Conservation (phyloP, 2,329 filamentous ascomycete genomes). For the Fusarium globosum region DNA sequence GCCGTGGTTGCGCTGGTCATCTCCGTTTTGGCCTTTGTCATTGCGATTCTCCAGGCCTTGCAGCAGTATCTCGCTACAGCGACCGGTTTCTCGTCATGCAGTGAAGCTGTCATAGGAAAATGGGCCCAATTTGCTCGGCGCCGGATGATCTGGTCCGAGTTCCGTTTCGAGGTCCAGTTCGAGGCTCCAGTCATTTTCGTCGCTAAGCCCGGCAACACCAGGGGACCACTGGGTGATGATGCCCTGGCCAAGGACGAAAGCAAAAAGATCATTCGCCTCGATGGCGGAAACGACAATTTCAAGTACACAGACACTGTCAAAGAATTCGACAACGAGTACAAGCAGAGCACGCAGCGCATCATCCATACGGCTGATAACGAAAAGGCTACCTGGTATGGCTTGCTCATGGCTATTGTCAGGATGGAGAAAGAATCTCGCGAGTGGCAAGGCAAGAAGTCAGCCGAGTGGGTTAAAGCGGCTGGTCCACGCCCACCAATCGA, state of each 20-base stretch:
- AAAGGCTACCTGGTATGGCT: constrained; percentile 36
- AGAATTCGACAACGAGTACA: constrained; percentile 32
- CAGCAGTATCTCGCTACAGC: constrained; percentile 58
- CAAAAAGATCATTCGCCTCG: constrained; percentile 32
- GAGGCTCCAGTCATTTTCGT: constrained; percentile 58
- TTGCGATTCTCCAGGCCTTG: constrained; percentile 53
- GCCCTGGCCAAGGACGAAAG: constrained; percentile 15
- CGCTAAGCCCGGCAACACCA: constrained; percentile 49
- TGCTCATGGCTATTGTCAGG: constrained; percentile 33
- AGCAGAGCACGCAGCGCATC: constrained; percentile 30
- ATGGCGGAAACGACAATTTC: constrained; percentile 23
- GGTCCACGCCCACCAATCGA: constrained; percentile 18
- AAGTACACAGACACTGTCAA: constrained; percentile 30
- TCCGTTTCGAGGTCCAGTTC: constrained; percentile 57
- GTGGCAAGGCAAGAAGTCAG: constrained; percentile 31
- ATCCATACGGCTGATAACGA: constrained; percentile 39
- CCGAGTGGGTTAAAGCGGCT: constrained; percentile 22
- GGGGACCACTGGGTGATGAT: constrained; percentile 43
- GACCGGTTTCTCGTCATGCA: constrained; percentile 54
- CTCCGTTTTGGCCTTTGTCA: constrained; percentile 54
- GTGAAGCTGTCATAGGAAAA: constrained; percentile 53
- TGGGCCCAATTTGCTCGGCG: constrained; percentile 52
- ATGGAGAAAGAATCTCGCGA: constrained; percentile 41
- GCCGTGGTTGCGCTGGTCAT: constrained; percentile 55
- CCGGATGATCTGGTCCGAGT: constrained; percentile 49